phyloP scores from a whole-genome alignment of 768 basidiomycete genomes.

The Calocera cornea region DNA sequence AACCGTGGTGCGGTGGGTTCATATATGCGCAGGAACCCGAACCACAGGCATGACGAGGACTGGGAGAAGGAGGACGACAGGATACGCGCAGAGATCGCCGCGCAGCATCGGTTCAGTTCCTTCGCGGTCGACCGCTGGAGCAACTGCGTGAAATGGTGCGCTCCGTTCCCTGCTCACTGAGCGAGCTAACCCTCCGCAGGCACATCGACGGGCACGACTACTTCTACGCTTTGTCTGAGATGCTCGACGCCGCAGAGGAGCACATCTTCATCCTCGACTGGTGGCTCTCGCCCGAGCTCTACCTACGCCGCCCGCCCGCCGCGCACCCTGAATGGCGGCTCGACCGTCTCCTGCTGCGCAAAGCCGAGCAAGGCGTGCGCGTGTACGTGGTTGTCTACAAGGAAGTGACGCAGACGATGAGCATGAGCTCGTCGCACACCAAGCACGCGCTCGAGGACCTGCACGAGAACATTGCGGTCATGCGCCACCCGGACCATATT shows the following conservation, averaged over 20 bases:
- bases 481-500: slow-evolving; percentile 86
- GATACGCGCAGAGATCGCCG: slow-evolving; percentile 59
- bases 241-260: slow-evolving; percentile 67
- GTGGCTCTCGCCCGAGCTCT: slow-evolving; percentile 94
- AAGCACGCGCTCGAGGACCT: slow-evolving; percentile 73
- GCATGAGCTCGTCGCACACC: slow-evolving; percentile 74
- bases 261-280: slow-evolving; percentile 80
- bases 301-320: slow-evolving; percentile 83
- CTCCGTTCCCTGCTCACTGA: slow-evolving; percentile 8
- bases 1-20: neutral
- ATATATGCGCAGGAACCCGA: slow-evolving; percentile 9
- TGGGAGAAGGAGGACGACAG: slow-evolving; percentile 59
- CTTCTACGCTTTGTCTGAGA: slow-evolving; percentile 85
- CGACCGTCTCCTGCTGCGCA: slow-evolving; percentile 69
- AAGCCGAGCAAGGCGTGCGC: slow-evolving; percentile 86
- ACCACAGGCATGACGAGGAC: slow-evolving; percentile 48
- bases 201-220: slow-evolving; percentile 95
- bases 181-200: slow-evolving; percentile 26
- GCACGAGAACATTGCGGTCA: slow-evolving; percentile 74
- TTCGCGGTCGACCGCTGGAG: slow-evolving; percentile 61
- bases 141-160: slow-evolving; percentile 73
- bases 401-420: slow-evolving; percentile 89
- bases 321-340: slow-evolving; percentile 77
- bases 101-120: slow-evolving; percentile 66
- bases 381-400: slow-evolving; percentile 90